Percentiles rank a stretch among this genome's conserved stretches.
These are phyloP conservation scores for Neurospora terricola DNA, from an alignment of 495 filamentous ascomycete species.

Conservation along the genomic window DNA sequence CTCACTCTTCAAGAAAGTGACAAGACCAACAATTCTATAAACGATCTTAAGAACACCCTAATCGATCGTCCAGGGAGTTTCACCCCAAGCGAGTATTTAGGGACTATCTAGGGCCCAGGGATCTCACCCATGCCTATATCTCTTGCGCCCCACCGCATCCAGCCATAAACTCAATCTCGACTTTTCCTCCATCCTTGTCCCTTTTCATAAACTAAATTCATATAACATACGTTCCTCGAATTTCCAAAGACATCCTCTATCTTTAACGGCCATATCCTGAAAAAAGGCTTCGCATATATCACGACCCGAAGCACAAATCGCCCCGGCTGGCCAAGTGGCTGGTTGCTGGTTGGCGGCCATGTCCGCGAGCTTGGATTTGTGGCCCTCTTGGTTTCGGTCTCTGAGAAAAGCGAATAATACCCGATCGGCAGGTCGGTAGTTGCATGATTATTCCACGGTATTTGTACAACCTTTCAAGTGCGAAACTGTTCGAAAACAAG, in stretches of 20 bases:
- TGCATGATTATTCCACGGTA: neutral
- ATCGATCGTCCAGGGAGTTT: neutral
- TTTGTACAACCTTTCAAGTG: neutral
- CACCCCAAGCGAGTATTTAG: neutral
- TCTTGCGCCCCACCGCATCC: neutral
- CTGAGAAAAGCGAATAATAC: neutral
- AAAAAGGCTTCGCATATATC: neutral
- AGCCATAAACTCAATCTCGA: too few relatives aligned
- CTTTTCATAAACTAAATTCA: neutral
- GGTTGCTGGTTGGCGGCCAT: neutral
- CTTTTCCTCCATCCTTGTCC: neutral
- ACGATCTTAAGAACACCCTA: neutral
- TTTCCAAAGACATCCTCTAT: neutral
- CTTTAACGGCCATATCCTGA: neutral
- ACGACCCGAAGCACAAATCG: neutral
- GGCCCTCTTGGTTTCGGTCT: neutral
- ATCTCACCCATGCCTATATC: neutral
- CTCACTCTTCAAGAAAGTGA: neutral
- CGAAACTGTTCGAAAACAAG: neutral
- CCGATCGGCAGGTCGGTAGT: neutral
- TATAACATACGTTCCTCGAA: neutral
- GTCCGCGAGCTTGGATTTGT: neutral
- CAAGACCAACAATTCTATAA: neutral
- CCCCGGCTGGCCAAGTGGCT: neutral
- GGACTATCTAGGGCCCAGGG: neutral